Conservation (phyloP, 805 yeast genomes). For the Zygotorulaspora danielsina region DNA sequence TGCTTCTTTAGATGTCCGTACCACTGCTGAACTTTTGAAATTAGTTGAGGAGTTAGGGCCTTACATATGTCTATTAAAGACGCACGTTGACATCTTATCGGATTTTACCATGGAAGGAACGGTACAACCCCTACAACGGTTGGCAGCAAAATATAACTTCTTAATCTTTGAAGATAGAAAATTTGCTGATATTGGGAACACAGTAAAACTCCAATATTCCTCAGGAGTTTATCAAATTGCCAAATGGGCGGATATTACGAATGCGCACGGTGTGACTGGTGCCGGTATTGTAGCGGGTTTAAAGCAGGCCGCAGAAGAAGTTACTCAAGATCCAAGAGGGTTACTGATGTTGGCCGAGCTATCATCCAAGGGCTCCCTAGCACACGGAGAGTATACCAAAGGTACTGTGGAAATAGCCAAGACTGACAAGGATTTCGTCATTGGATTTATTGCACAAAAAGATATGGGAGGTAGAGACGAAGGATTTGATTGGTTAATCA, state of each 20-base stretch:
- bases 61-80: constrained; percentile 82
- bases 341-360: constrained; percentile 92
- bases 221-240: constrained; percentile 89
- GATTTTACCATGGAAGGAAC: constrained; percentile 84
- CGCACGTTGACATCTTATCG: constrained; percentile 89
- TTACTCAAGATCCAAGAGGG: constrained; percentile 77
- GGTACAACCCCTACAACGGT: constrained; percentile 62
- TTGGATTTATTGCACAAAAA: constrained; percentile 94
- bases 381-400: constrained; percentile 84
- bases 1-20: constrained; percentile 87
- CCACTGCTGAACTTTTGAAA: constrained; percentile 67
- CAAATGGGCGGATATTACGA: constrained; percentile 93
- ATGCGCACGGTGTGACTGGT: constrained; percentile 97
- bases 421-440: constrained; percentile 79
- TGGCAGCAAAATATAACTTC: constrained; percentile 79
- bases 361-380: constrained; percentile 89
- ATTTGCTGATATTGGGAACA: constrained; percentile 97
- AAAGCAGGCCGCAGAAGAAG: constrained; percentile 67
- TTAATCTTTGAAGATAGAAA: constrained; percentile 95
- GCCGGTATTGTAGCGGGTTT: constrained; percentile 87
- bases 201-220: constrained; percentile 89
- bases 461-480: constrained; percentile 78
- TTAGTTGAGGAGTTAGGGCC: constrained; percentile 85
- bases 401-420: constrained; percentile 89
- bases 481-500: constrained; percentile 90